Conservation (phyloP, 345 rosid species). For the Euphorbia pulcherrima region DNA sequence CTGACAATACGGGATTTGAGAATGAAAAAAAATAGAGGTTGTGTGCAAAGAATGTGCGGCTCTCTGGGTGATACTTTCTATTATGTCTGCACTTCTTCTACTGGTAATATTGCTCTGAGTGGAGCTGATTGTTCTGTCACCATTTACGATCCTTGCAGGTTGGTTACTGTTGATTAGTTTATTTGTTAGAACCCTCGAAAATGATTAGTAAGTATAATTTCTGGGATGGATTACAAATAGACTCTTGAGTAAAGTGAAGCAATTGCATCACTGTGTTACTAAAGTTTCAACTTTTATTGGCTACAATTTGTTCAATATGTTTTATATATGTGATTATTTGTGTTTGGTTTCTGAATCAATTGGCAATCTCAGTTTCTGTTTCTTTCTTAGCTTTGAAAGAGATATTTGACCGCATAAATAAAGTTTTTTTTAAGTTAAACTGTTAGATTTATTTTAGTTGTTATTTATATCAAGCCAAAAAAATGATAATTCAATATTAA, state of each 20-base stretch:
- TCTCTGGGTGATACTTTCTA: slow-evolving; percentile 53
- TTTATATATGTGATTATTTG: no score
- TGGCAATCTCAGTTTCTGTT: background rate
- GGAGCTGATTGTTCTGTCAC: slow-evolving; percentile 69
- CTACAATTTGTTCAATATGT: no score
- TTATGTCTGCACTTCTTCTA: slow-evolving; percentile 51
- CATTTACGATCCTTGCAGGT: slow-evolving; percentile 78
- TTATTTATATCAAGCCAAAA: background rate
- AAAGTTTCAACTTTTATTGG: no score
- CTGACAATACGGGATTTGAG: slow-evolving; percentile 57
- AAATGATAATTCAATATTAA: no score
- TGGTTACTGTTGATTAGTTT: slow-evolving; percentile 7
- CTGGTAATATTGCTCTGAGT: slow-evolving; percentile 53
- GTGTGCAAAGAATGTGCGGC: slow-evolving; percentile 53
- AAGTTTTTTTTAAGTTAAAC: background rate
- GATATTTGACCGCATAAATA: background rate
- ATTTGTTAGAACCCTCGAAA: background rate
- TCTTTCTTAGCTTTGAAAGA: background rate
- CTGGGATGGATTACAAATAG: background rate
- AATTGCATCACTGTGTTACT: background rate
- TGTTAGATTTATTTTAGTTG: background rate
- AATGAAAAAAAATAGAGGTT: slow-evolving; percentile 62
- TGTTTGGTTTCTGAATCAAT: background rate
- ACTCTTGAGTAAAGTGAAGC: background rate
- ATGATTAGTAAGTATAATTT: slow-evolving; percentile 4